phyloP scores from a whole-genome alignment of 257 asterid species.

The Prunella vulgaris region DNA sequence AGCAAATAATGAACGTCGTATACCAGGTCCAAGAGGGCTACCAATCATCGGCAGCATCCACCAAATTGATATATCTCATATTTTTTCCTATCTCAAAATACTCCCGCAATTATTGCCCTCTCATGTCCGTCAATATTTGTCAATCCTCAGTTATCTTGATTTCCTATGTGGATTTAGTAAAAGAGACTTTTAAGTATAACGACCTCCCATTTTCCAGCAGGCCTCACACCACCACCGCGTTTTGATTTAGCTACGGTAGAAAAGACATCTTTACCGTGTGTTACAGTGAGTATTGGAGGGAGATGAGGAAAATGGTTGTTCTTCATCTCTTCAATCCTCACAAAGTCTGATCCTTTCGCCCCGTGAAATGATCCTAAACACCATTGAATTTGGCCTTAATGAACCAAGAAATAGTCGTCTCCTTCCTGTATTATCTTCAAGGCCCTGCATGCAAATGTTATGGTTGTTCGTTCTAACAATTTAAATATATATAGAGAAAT shows the following conservation, averaged over 20 bases:
- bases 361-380: too few relatives aligned
- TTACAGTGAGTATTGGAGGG: not conserved
- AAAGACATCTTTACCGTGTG: not conserved
- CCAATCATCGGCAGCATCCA: not conserved
- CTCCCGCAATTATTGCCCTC: not conserved
- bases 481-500: too few relatives aligned
- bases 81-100: not conserved
- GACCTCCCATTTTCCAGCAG: not conserved
- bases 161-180: not conserved
- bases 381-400: too few relatives aligned
- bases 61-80: not conserved
- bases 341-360: not conserved
- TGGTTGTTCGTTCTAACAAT: too few relatives aligned
- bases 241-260: not conserved
- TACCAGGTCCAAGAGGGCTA: not conserved
- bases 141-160: not conserved
- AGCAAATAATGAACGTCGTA: too few relatives aligned
- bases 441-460: too few relatives aligned
- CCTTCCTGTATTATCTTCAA: too few relatives aligned
- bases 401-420: too few relatives aligned
- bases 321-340: not conserved
- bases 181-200: not conserved
- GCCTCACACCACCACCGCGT: not conserved
- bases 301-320: slow-evolving; percentile 6
- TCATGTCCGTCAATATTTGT: not conserved